These are phyloP conservation scores for Hanseniaspora occidentalis DNA, from an alignment of 805 yeast species.

Conservation along the genomic window DNA sequence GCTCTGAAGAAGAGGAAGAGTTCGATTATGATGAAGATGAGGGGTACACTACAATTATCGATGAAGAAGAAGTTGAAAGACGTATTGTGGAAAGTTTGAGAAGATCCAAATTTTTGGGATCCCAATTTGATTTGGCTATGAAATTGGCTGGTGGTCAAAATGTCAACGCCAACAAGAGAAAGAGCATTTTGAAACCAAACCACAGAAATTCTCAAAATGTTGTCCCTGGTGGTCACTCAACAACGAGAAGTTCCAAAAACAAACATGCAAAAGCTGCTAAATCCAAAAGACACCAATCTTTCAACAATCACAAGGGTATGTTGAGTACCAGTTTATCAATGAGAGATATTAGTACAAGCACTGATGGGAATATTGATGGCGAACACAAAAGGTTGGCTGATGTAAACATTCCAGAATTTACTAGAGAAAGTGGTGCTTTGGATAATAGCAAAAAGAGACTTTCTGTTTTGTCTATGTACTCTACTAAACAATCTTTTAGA, in stretches of 20 bases:
- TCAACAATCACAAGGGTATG: slow-evolving; percentile 10
- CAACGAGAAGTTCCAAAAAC: slow-evolving; percentile 1
- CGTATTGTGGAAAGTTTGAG: slow-evolving; percentile 30
- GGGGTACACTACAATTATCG: slow-evolving; percentile 11
- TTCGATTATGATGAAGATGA: slow-evolving; percentile 15
- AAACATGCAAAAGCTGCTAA: slow-evolving; percentile 4
- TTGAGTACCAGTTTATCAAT: slow-evolving; percentile 13
- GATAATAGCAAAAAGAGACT: slow-evolving; percentile 33
- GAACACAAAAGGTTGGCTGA: slow-evolving; percentile 46
- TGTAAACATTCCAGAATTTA: slow-evolving; percentile 56
- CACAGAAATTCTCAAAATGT: slow-evolving; percentile 1
- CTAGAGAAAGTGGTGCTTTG: slow-evolving; percentile 48
- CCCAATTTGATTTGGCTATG: slow-evolving; percentile 13
- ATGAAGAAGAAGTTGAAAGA: slow-evolving; percentile 14
- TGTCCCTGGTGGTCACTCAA: neutral
- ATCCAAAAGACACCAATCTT: slow-evolving; percentile 7
- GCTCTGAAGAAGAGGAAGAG: slow-evolving; percentile 8
- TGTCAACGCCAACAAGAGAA: slow-evolving; percentile 9
- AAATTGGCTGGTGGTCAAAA: slow-evolving; percentile 16
- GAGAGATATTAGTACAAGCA: neutral
- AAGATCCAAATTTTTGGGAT: slow-evolving; percentile 33
- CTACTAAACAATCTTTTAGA: slow-evolving; percentile 47
- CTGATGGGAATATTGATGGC: slow-evolving; percentile 4
- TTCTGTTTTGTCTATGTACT: slow-evolving; percentile 59
- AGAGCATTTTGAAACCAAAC: slow-evolving; percentile 3